Conservation (phyloP, 1,284 basidiomycete genomes). For the Pseudozyma hubeiensis region DNA sequence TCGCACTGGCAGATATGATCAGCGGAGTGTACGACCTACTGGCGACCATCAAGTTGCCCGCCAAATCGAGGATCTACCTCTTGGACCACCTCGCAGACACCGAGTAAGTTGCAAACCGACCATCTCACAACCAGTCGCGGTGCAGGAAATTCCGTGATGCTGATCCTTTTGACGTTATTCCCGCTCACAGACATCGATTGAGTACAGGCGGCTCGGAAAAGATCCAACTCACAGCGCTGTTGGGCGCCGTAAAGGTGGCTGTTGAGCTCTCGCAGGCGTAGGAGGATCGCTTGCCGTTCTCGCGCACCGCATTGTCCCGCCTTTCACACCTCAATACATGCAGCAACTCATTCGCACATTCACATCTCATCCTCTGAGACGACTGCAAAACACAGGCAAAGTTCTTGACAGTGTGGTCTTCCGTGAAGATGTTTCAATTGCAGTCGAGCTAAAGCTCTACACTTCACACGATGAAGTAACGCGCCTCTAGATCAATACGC, state of each 20-base stretch:
- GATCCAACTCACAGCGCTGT: slow-evolving; percentile 88
- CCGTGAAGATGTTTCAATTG: background rate
- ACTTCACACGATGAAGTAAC: slow-evolving; percentile 2
- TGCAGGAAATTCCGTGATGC: too few species aligned
- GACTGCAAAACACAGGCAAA: background rate
- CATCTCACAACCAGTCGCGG: background rate
- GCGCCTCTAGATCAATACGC: too few species aligned
- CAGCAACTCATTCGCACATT: background rate
- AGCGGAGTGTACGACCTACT: slow-evolving; percentile 91
- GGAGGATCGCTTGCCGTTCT: background rate
- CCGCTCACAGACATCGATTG: slow-evolving; percentile 80
- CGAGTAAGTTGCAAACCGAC: slow-evolving; percentile 75
- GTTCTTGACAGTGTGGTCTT: too few species aligned
- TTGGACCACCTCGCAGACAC: slow-evolving; percentile 85
- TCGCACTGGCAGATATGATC: slow-evolving; percentile 95
- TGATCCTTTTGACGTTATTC: background rate
- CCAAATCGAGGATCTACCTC: slow-evolving; percentile 87
- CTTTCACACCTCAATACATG: background rate
- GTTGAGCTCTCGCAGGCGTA: slow-evolving; percentile 74
- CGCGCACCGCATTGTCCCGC: background rate
- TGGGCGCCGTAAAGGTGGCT: slow-evolving; percentile 93
- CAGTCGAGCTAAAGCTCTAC: background rate
- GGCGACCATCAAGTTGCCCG: slow-evolving; percentile 85
- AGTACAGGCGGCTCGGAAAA: slow-evolving; percentile 94
- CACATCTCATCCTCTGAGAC: background rate